Percentiles rank a stretch among this genome's conserved stretches.
phyloP scores from a whole-genome alignment of 1,139 yeast species.

The Candida freyschussii region DNA sequence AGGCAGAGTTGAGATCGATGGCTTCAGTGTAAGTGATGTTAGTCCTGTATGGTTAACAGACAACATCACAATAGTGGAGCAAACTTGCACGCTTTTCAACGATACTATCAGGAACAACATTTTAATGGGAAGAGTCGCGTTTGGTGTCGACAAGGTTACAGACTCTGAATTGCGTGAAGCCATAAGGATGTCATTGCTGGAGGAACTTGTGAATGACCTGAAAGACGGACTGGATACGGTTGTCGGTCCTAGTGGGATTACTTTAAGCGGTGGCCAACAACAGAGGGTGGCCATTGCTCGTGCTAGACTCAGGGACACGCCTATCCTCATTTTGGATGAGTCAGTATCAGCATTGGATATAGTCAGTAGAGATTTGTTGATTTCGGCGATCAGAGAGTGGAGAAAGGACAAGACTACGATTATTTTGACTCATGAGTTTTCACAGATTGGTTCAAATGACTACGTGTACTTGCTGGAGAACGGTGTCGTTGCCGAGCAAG shows the following conservation, averaged over 20 bases:
- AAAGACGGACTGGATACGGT: conserved; percentile 52
- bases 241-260: conserved; percentile 41
- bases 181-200: conserved; percentile 45
- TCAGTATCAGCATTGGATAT: conserved; percentile 76
- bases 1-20: conserved; percentile 57
- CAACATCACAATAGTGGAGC: conserved; percentile 71
- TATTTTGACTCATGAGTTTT: conserved; percentile 71
- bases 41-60: conserved; percentile 50
- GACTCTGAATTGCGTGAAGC: conserved; percentile 39
- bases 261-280: conserved; percentile 87
- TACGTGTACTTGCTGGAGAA: conserved; percentile 50
- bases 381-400: conserved; percentile 51
- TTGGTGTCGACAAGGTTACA: conserved; percentile 23
- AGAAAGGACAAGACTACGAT: conserved; percentile 71
- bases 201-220: conserved; percentile 40
- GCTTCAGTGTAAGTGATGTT: conserved; percentile 39
- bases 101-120: conserved; percentile 63
- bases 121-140: conserved; percentile 36
- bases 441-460: conserved; percentile 51
- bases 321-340: conserved; percentile 79
- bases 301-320: conserved; percentile 67
- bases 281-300: conserved; percentile 83
- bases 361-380: conserved; percentile 38
- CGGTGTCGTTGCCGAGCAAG: conserved; percentile 49
- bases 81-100: conserved; percentile 60